A percentile compares a stretch with the other conserved stretches of the same genome.
phyloP scores from a whole-genome alignment of 2,329 filamentous ascomycete species.

The Coniella vitis region DNA sequence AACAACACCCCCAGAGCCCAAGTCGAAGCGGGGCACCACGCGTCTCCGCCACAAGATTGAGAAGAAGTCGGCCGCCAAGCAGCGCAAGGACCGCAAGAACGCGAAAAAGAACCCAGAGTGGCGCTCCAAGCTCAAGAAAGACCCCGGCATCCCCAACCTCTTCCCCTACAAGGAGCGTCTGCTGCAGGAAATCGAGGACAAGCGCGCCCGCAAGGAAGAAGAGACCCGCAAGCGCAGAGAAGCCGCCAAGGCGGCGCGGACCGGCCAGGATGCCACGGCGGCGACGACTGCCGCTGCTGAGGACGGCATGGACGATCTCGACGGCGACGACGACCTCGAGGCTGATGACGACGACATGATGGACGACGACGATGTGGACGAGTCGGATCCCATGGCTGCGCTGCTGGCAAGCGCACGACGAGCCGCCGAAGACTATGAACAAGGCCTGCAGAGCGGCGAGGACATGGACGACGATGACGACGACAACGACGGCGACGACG shows the following conservation, averaged over 20 bases:
- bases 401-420: constrained; percentile 76
- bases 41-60: constrained; percentile 93
- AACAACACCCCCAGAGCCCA: constrained; percentile 88
- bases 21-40: constrained; percentile 85
- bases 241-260: constrained; percentile 60
- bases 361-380: constrained; percentile 53
- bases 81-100: constrained; percentile 79
- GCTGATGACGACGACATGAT: constrained; percentile 42
- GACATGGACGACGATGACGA: constrained; percentile 35
- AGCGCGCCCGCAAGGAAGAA: constrained; percentile 71
- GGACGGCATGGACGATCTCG: constrained; percentile 37
- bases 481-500: constrained; percentile 28
- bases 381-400: constrained; percentile 86
- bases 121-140: constrained; percentile 92
- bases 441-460: constrained; percentile 53
- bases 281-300: constrained; percentile 36
- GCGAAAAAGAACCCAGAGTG: constrained; percentile 98
- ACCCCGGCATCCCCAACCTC: constrained; percentile 92
- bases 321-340: constrained; percentile 38
- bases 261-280: constrained; percentile 37
- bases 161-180: constrained; percentile 98
- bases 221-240: constrained; percentile 66
- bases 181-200: constrained; percentile 89
- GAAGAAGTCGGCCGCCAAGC: constrained; percentile 84
- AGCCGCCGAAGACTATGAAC: constrained; percentile 69